A percentile compares a stretch with the other conserved stretches of the same genome.
These are phyloP conservation scores for Monascus ruber DNA, from an alignment of 2,329 filamentous ascomycete genomes.

Conservation along the genomic window DNA sequence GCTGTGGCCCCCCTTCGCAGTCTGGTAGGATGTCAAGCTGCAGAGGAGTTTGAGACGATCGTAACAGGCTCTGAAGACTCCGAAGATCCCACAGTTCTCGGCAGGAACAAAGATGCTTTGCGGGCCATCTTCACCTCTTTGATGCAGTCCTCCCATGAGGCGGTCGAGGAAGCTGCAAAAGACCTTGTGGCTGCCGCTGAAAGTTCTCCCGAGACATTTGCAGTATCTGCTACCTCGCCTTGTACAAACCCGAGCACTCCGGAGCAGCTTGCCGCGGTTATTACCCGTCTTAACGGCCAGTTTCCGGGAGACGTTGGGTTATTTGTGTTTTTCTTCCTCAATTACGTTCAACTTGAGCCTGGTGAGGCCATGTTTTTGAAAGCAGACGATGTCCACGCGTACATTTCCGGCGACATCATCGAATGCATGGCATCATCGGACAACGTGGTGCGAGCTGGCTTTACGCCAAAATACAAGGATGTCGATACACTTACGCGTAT, in stretches of 20 bases:
- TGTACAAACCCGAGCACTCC: conserved; percentile 26
- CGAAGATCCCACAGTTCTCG: conserved; percentile 32
- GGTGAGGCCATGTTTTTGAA: conserved; percentile 94
- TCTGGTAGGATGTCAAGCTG: conserved; percentile 46
- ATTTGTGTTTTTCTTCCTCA: conserved; percentile 94
- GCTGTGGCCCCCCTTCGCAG: conserved; percentile 52
- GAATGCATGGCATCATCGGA: conserved; percentile 99
- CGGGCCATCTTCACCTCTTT: conserved; percentile 64
- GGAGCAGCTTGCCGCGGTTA: conserved; percentile 62
- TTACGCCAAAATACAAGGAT: conserved; percentile 98
- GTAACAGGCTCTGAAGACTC: conserved; percentile 47
- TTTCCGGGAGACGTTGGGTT: conserved; percentile 86
- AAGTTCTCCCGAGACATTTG: conserved; percentile 59
- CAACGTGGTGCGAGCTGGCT: conserved; percentile 93
- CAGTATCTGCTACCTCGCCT: conserved; percentile 35
- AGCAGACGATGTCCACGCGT: conserved; percentile 95
- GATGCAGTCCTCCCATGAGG: conserved; percentile 63
- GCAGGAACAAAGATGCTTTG: conserved; percentile 65
- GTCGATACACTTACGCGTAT: conserved; percentile 78
- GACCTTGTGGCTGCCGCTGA: conserved; percentile 61
- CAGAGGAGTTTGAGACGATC: conserved; percentile 45
- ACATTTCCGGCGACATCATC: conserved; percentile 68
- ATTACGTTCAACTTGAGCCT: conserved; percentile 76
- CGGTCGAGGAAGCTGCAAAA: conserved; percentile 53
- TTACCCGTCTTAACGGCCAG: conserved; percentile 64